Base-by-base conservation (phyloP, 768 basidiomycete genomes). In the Kwoniella europaea region DNA sequence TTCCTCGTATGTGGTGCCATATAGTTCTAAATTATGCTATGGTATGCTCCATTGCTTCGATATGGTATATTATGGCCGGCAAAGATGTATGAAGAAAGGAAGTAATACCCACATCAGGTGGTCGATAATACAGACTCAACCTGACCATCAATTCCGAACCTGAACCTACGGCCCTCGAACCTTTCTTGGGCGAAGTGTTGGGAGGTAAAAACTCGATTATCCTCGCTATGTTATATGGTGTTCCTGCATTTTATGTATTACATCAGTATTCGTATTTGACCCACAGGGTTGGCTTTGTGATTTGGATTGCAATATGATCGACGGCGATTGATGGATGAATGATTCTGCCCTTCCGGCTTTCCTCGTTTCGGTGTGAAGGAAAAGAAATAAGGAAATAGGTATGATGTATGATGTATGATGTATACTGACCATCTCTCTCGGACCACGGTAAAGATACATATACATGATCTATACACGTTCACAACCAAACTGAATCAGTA, bases 171-270 rank as follows among this genome's bases (percentile, higher is more conserved):
- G 66, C 62, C 27, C 73, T 68, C 0, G 74, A 65, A 7, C 76
- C 78, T 57, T 82, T 79, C 44, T 78, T 81, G 18, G 75, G 79
- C 50, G 89, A 86, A 64, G 91, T 90, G 82, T 91, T 89, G 10
- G 92, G 90, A 43, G 91, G 91, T 18, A 98, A 86, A 79, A 98
- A 94, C 85, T 95, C 93, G 91, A 99, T 96, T 85, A 99, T 93
- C 77, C 96, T 90, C 60, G 92, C 95, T 69, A 99, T 89, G 54
- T 92, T 92, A 84, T 97, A 98, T 68, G 97, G 95, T 71, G 94
- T 93, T 18, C 82, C 83, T 80, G 58, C 58, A 27, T 7, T 29
- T 27, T 57, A 9, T 13, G 20, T 27, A 27, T 56, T 3, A 12
- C 9, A 20, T 63, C 63, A 54, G 52, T 62, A 50, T 62, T 5